These are phyloP conservation scores for Podospora australis DNA, from an alignment of 495 filamentous ascomycete species.

Conservation along the genomic window DNA sequence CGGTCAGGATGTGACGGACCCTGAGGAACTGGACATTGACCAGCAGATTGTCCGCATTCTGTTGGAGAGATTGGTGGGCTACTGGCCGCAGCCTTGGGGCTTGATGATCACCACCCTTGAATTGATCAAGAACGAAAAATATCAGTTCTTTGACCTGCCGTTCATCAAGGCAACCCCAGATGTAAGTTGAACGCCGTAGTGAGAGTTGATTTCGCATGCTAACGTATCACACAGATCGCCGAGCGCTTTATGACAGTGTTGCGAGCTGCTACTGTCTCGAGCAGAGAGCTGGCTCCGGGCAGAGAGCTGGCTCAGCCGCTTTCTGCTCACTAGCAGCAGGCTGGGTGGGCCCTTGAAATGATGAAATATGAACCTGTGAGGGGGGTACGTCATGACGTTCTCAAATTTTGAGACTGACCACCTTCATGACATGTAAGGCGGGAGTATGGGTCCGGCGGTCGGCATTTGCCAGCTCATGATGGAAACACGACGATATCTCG, in stretches of 20 bases:
- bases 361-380: too few relatives aligned
- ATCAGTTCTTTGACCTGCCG: conserved; percentile 84
- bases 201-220: neutral
- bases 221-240: conserved; percentile 31
- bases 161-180: conserved; percentile 86
- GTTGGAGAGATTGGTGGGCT: conserved; percentile 78
- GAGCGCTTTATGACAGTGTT: conserved; percentile 29
- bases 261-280: neutral
- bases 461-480: too few relatives aligned
- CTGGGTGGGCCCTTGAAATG: too few relatives aligned
- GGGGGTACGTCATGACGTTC: too few relatives aligned
- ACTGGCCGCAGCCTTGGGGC: conserved; percentile 95
- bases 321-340: too few relatives aligned
- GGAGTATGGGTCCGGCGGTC: too few relatives aligned
- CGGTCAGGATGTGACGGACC: conserved; percentile 66
- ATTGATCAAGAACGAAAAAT: conserved; percentile 81
- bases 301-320: too few relatives aligned
- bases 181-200: conserved; percentile 40
- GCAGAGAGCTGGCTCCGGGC: neutral
- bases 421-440: too few relatives aligned
- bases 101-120: conserved; percentile 85
- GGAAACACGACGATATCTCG: too few relatives aligned
- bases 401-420: too few relatives aligned
- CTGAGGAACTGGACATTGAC: conserved; percentile 73
- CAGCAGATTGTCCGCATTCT: conserved; percentile 85